Evolutionary conservation across 495 filamentous ascomycete genomes (phyloP).

Genomic region (Penicillium malachiteum): DNA sequence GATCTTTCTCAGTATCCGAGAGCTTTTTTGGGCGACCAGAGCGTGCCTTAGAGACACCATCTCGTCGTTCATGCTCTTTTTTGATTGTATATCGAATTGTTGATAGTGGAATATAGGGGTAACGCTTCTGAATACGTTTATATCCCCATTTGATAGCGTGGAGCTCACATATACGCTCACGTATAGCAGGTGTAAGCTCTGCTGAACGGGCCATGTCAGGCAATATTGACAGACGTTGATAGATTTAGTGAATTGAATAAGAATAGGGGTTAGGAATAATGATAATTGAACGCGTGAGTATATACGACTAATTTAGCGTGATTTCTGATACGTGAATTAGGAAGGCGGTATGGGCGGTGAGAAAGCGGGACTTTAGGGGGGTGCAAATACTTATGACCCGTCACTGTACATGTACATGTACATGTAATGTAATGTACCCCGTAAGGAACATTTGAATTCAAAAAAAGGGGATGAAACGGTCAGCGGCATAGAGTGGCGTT

Average conservation of each 20-base stretch:
- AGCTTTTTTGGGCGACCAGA: constrained; percentile 9
- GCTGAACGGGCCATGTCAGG: constrained; percentile 4
- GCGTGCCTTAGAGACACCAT: constrained; percentile 13
- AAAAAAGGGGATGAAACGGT: no score
- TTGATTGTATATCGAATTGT: constrained; percentile 15
- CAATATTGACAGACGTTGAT: background rate
- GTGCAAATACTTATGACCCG: constrained; percentile 5
- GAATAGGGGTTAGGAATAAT: background rate
- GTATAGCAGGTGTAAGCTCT: constrained; percentile 16
- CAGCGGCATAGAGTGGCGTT: no score
- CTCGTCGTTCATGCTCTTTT: constrained; percentile 11
- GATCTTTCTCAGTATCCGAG: background rate
- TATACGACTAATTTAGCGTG: constrained; percentile 1
- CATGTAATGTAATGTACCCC: no score
- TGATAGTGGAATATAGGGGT: constrained; percentile 12
- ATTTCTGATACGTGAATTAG: constrained; percentile 2
- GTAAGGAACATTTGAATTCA: no score
- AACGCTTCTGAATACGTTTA: constrained; percentile 15
- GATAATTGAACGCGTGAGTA: background rate
- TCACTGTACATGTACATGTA: background rate
- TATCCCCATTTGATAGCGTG: constrained; percentile 16
- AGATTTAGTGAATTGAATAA: background rate
- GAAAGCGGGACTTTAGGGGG: background rate
- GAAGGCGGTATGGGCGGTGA: constrained; percentile 7
- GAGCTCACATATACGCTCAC: constrained; percentile 17